Conservation (phyloP, 306 rosid genomes). For the Rosa rugosa region DNA sequence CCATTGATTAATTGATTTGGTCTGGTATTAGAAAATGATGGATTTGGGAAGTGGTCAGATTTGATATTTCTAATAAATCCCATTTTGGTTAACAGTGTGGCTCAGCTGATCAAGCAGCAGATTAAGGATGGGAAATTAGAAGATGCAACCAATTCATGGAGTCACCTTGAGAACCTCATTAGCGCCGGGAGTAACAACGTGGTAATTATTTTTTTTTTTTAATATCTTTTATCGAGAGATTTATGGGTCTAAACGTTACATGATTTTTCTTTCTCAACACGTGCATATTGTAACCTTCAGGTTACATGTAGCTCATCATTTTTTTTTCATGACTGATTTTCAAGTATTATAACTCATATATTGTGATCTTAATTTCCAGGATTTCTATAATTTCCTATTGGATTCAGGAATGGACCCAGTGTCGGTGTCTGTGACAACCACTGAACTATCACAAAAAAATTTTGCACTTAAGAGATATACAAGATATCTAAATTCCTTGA, state of each 20-base stretch:
- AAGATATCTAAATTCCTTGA: constrained; percentile 48
- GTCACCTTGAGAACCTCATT: constrained; percentile 48
- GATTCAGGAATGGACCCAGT: constrained; percentile 44
- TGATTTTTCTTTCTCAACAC: too few relatives aligned
- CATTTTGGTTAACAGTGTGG: constrained; percentile 51
- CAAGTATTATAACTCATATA: background rate
- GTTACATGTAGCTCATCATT: background rate
- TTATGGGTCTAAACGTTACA: too few relatives aligned
- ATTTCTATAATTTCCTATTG: constrained; percentile 68
- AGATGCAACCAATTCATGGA: constrained; percentile 67
- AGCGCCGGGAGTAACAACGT: constrained; percentile 45
- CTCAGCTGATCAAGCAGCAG: constrained; percentile 60
- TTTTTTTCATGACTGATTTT: background rate
- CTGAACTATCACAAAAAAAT: constrained; percentile 3
- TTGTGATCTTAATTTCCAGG: constrained; percentile 35
- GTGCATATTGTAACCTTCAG: background rate
- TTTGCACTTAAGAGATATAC: constrained; percentile 42
- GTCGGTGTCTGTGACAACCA: constrained; percentile 34
- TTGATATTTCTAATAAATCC: constrained; percentile 24
- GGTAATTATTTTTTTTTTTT: constrained; percentile 37
- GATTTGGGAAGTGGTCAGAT: background rate
- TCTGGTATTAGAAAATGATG: background rate
- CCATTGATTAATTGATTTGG: background rate
- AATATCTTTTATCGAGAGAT: background rate
- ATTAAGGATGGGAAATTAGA: constrained; percentile 48